phyloP scores from a whole-genome alignment of 106 monocot genomes.

The Acorus gramineus region DNA sequence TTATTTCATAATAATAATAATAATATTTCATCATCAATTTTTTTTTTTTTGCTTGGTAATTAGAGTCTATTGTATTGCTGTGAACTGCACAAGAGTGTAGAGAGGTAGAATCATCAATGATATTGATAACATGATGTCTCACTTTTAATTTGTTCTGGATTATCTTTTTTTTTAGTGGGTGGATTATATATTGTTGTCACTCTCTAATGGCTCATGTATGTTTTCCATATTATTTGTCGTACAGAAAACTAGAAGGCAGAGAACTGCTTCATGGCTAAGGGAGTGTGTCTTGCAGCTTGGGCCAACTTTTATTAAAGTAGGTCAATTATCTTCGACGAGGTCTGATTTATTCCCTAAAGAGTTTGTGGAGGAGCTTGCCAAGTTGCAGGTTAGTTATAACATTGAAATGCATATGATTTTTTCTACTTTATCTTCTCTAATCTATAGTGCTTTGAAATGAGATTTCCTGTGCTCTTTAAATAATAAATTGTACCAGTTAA shows the following conservation, averaged over 20 bases:
- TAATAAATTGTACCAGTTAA: not conserved
- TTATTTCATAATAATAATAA: too few relatives aligned
- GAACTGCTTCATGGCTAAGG: conserved; percentile 86
- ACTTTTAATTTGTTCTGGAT: not conserved
- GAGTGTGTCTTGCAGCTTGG: conserved; percentile 85
- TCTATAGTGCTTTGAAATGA: not conserved
- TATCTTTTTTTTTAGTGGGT: not conserved
- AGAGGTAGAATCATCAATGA: too few relatives aligned
- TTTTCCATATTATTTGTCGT: conserved; percentile 1
- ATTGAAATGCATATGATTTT: not conserved
- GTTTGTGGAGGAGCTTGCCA: conserved; percentile 91
- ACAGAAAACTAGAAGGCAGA: conserved; percentile 67
- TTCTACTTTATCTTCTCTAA: conserved; percentile 5
- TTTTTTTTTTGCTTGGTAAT: too few relatives aligned
- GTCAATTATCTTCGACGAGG: conserved; percentile 86
- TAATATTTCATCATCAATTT: too few relatives aligned
- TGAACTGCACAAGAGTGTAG: too few relatives aligned
- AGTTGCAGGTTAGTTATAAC: conserved; percentile 58
- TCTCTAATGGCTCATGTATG: too few relatives aligned
- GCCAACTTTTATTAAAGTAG: conserved; percentile 88
- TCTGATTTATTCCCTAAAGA: conserved; percentile 87
- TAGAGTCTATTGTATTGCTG: too few relatives aligned
- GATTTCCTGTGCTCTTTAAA: not conserved
- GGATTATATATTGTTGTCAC: not conserved
- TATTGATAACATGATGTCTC: too few relatives aligned